Conservation (phyloP, 2,329 filamentous ascomycete genomes). For the Colletotrichum lentis region DNA sequence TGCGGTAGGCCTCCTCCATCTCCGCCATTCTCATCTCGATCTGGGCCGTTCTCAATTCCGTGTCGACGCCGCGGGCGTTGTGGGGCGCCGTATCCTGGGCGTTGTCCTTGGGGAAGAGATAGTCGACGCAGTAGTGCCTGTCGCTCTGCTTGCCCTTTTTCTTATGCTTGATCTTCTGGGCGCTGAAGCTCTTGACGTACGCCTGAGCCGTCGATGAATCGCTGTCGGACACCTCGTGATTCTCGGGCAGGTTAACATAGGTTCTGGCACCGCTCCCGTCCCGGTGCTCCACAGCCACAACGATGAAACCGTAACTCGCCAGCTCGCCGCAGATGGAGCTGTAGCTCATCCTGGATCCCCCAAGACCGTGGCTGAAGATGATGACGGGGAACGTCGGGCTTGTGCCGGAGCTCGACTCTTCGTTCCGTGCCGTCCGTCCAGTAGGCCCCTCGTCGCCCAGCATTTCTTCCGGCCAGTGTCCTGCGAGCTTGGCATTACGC, state of each 20-base stretch:
- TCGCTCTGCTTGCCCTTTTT: conserved; percentile 42
- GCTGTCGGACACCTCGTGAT: conserved; percentile 47
- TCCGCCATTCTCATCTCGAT: conserved; percentile 70
- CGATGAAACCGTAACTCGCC: conserved; percentile 71
- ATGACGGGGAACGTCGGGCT: conserved; percentile 66
- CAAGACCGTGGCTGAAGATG: conserved; percentile 72
- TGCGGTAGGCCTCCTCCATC: conserved; percentile 68
- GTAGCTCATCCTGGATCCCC: conserved; percentile 69
- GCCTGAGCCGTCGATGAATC: conserved; percentile 44
- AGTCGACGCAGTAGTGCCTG: conserved; percentile 63
- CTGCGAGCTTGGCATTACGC: conserved; percentile 66
- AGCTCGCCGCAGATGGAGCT: conserved; percentile 71
- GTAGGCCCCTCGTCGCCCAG: conserved; percentile 48
- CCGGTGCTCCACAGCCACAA: conserved; percentile 70
- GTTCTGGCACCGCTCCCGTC: conserved; percentile 70
- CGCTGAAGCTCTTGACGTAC: conserved; percentile 43
- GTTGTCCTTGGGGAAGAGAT: conserved; percentile 69
- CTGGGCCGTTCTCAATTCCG: conserved; percentile 66
- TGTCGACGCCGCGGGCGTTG: conserved; percentile 68
- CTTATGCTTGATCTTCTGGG: conserved; percentile 48
- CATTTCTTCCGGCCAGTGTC: conserved; percentile 59
- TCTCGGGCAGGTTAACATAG: conserved; percentile 64
- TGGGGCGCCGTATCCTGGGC: conserved; percentile 59
- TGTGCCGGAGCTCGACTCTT: conserved; percentile 40
- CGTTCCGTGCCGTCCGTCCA: conserved; percentile 46